Evolutionary conservation across 306 rosid species (phyloP).

Genomic region (Acacia confusa): DNA sequence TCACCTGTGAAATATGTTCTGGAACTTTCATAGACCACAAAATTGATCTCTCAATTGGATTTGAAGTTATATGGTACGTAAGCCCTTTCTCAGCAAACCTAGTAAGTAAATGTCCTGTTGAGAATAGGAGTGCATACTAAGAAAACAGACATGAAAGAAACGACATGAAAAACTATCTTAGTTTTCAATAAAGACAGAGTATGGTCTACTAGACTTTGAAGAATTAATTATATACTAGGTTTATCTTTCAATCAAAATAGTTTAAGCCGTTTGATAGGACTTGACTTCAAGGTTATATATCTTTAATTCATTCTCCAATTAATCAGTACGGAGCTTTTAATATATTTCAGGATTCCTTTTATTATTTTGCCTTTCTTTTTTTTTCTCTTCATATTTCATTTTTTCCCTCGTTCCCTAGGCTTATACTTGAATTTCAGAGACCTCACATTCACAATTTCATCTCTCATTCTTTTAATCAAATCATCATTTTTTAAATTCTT

Average conservation of each 20-base stretch:
- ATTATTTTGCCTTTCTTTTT: no score
- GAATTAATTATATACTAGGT: neutral
- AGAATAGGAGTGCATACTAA: conserved; percentile 17
- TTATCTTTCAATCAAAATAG: neutral
- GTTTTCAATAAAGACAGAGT: conserved; percentile 14
- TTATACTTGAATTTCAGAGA: no score
- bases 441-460: no score
- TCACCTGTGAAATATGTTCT: conserved; percentile 78
- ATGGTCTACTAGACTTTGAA: neutral
- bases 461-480: no score
- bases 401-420: no score
- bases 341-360: no score
- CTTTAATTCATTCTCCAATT: neutral
- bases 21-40: conserved; percentile 90
- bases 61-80: conserved; percentile 73
- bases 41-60: conserved; percentile 80
- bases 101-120: conserved; percentile 76
- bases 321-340: neutral
- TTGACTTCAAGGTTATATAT: neutral
- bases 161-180: neutral
- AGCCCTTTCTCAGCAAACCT: conserved; percentile 88
- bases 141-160: conserved; percentile 15
- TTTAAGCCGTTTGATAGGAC: neutral
- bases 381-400: no score
- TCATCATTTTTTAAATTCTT: no score